Conservation (phyloP, 2,329 filamentous ascomycete species). For the Aspergillus fijiensis region DNA sequence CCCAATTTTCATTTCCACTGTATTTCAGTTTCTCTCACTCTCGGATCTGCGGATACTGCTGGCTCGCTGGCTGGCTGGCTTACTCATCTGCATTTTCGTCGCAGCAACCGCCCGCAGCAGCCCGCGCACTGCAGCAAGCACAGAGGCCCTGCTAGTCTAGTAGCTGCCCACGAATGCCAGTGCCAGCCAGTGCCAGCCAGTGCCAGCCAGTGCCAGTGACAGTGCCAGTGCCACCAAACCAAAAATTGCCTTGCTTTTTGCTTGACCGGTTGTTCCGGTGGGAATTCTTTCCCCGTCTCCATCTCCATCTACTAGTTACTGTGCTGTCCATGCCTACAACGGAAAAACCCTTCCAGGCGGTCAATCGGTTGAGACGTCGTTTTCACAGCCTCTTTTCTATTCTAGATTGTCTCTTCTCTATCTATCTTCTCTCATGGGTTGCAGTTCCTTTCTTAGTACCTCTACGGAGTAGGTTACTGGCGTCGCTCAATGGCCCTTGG, state of each 20-base stretch:
- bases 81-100: constrained; percentile 37
- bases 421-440: not conserved
- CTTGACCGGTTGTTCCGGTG: constrained; percentile 8
- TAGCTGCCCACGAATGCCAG: not conserved
- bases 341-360: not conserved
- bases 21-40: constrained; percentile 28
- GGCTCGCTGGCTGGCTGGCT: constrained; percentile 30
- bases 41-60: constrained; percentile 38
- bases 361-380: not conserved
- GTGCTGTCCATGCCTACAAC: no score
- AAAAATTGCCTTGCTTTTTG: not conserved
- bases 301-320: not conserved
- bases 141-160: constrained; percentile 4
- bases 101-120: constrained; percentile 28
- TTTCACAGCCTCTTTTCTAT: not conserved
- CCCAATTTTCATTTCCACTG: constrained; percentile 26
- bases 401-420: not conserved
- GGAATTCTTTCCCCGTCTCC: not conserved
- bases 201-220: not conserved
- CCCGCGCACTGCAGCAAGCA: not conserved
- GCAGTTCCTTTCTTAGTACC: not conserved
- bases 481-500: not conserved
- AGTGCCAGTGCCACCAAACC: constrained; percentile 1
- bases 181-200: not conserved
- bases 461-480: not conserved